Conservation (phyloP, 2,329 filamentous ascomycete genomes). For the Fusarium torulosum region DNA sequence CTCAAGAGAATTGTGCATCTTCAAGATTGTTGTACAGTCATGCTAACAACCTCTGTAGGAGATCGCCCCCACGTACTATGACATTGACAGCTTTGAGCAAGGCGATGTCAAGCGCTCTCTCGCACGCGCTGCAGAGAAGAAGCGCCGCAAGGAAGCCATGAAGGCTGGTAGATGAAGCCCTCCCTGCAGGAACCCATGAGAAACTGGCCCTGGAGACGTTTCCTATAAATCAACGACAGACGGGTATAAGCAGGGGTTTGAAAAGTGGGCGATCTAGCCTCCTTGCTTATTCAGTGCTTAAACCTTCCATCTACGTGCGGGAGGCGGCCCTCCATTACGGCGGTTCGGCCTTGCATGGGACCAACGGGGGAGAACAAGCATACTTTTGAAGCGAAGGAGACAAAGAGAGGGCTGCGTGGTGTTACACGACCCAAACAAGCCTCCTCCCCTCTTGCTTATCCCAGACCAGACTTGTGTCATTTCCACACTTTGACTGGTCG, state of each 20-base stretch:
- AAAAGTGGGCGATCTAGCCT: slow-evolving; percentile 27
- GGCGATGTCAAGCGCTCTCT: slow-evolving; percentile 84
- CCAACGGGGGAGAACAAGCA: slow-evolving; percentile 18
- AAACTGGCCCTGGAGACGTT: slow-evolving; percentile 2
- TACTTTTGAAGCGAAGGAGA: slow-evolving; percentile 11
- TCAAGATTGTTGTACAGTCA: not conserved
- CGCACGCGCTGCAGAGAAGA: slow-evolving; percentile 68
- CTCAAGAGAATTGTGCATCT: slow-evolving; percentile 2
- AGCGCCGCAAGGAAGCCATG: slow-evolving; percentile 70
- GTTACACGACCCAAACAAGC: slow-evolving; percentile 11
- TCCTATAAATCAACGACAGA: slow-evolving; percentile 1
- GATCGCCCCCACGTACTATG: slow-evolving; percentile 93
- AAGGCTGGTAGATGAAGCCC: slow-evolving; percentile 59
- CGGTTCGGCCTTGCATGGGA: slow-evolving; percentile 21
- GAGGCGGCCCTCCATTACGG: slow-evolving; percentile 28
- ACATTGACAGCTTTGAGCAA: slow-evolving; percentile 83
- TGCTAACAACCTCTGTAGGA: slow-evolving; percentile 67
- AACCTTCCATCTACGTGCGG: slow-evolving; percentile 18
- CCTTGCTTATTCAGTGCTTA: slow-evolving; percentile 31
- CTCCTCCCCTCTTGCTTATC: slow-evolving; percentile 11
- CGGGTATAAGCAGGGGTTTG: slow-evolving; percentile 14
- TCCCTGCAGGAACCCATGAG: slow-evolving; percentile 27
- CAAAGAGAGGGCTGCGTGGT: slow-evolving; percentile 21
- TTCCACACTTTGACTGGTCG: slow-evolving; percentile 25
- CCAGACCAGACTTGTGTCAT: slow-evolving; percentile 19